Base-by-base conservation (phyloP, 148 eudicot genomes). In the Beta vulgaris region DNA sequence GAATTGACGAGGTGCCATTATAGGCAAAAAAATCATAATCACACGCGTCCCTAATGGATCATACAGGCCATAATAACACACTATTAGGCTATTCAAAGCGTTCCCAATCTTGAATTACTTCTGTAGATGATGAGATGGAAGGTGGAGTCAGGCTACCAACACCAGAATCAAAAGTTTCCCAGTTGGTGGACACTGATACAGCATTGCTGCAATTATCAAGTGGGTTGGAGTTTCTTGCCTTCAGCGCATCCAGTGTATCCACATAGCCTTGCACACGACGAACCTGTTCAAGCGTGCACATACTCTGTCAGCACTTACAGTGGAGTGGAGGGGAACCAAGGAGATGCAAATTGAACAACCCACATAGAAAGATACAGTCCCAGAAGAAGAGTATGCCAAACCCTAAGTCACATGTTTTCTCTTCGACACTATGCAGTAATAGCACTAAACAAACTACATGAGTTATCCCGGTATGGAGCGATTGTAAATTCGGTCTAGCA, bases 201-300 rank as follows among this genome's bases (percentile, higher is more conserved):
- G 77, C 48, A 67, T 77, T 79, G 44, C 76, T 75, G 73, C 29
- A 55, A 66, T 78, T 76, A 72, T 54, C 79, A 49, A 68, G 77
- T 15, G 83, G 85, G 58, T 84, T 84, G 26, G 82, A 79, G 77
- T 88, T 91, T 71, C 49, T 84, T 12, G 81, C 85, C 82, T 87
- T 93, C 2, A 93, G 82, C 16, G 80, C 55, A 68, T 93, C 98
- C 70, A 91, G 72, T 72, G 75, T 69, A 53, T 93, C 98, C 57
- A 90, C 93, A 66, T 85, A 86, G 82, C 85, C 68, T 64, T 90
- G 98, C 53, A 93, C 88, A 62, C 98, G 93, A 26, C 81, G 84
- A 65, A 93, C 96, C 98, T 93, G 85, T 76, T 73, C 25, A 64
- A 67, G 49, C 11, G 26, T 13, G n/a, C 58, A 68, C 13, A 37